A percentile compares a stretch with the other conserved stretches of the same genome.
phyloP scores from a whole-genome alignment of 2,329 filamentous ascomycete genomes.

The Fusarium sp. region DNA sequence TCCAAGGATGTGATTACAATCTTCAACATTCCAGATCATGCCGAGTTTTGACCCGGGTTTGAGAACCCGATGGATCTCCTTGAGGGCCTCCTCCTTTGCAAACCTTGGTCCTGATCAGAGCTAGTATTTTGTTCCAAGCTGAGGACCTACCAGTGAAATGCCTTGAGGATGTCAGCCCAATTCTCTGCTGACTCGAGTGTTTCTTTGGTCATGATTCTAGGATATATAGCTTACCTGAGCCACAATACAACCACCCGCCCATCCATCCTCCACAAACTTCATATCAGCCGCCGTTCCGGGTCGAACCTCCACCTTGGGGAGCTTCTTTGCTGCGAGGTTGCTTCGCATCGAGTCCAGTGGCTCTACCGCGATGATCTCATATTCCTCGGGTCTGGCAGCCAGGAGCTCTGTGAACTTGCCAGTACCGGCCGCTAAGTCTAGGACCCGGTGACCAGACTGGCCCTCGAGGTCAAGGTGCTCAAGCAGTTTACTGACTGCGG shows the following conservation, averaged over 20 bases:
- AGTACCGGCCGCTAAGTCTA: conserved; percentile 74
- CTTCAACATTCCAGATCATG: conserved; percentile 78
- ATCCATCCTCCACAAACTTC: conserved; percentile 60
- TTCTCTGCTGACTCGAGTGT: neutral
- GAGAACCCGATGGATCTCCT: conserved; percentile 73
- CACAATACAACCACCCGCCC: conserved; percentile 71
- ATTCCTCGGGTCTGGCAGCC: conserved; percentile 65
- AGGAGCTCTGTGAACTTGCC: conserved; percentile 75
- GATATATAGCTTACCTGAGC: conserved; percentile 66
- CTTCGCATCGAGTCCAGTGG: conserved; percentile 72
- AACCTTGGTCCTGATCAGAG: conserved; percentile 61
- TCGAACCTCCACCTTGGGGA: conserved; percentile 63
- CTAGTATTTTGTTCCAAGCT: neutral
- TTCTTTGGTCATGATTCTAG: conserved; percentile 16
- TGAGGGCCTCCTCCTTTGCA: conserved; percentile 67
- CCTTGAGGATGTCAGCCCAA: conserved; percentile 44
- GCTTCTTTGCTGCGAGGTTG: conserved; percentile 65
- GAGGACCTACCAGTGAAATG: conserved; percentile 64
- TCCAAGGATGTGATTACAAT: conserved; percentile 59
- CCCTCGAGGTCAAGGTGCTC: conserved; percentile 60
- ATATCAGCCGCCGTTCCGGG: conserved; percentile 68
- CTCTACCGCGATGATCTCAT: conserved; percentile 69
- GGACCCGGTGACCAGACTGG: conserved; percentile 57
- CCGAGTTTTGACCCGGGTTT: conserved; percentile 68
- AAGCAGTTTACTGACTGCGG: conserved; percentile 68